Percentiles rank a stretch among this genome's conserved stretches.
Conservation (phyloP, 208 protist species). For the Novymonas esmeraldas region DNA sequence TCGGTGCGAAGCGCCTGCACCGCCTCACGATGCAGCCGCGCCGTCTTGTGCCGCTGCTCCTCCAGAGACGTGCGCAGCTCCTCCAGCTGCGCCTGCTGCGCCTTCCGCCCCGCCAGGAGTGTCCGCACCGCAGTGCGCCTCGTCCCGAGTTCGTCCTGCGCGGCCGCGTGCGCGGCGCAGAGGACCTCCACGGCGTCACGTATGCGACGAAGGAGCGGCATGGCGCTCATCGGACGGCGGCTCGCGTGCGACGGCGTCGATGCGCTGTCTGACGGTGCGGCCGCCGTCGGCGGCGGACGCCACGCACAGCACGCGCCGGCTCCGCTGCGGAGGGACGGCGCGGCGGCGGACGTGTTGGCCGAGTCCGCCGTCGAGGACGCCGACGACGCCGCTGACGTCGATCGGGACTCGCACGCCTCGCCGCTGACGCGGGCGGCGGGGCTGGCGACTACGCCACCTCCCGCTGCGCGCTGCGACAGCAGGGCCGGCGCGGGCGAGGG, state of each 20-base stretch:
- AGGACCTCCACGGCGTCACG: conserved; percentile 14
- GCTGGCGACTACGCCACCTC: too few relatives aligned
- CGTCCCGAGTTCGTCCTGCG: conserved; percentile 6
- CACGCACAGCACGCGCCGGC: neutral
- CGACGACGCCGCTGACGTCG: conserved; percentile 1
- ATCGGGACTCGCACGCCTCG: neutral
- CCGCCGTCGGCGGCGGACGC: neutral
- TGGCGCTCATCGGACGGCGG: too few relatives aligned
- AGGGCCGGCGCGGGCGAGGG: neutral
- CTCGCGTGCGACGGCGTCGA: neutral
- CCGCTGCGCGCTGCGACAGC: neutral
- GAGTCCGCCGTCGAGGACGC: conserved; percentile 1
- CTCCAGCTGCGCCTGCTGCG: conserved; percentile 23
- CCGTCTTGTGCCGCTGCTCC: conserved; percentile 18
- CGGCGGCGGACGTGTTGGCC: conserved; percentile 26
- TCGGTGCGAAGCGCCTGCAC: conserved; percentile 10
- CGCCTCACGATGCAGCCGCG: conserved; percentile 5
- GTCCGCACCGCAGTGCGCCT: conserved; percentile 26
- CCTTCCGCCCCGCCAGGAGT: conserved; percentile 24
- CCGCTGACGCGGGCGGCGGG: neutral
- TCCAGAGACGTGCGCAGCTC: conserved; percentile 4
- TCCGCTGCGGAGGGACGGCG: too few relatives aligned
- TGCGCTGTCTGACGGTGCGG: neutral
- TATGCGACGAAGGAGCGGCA: conserved; percentile 5
- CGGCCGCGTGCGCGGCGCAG: neutral